Evolutionary conservation across 768 basidiomycete genomes (phyloP), one percentile per base, ranked within the genome.

Genomic region (Boletus rufocinnamomeus): DNA sequence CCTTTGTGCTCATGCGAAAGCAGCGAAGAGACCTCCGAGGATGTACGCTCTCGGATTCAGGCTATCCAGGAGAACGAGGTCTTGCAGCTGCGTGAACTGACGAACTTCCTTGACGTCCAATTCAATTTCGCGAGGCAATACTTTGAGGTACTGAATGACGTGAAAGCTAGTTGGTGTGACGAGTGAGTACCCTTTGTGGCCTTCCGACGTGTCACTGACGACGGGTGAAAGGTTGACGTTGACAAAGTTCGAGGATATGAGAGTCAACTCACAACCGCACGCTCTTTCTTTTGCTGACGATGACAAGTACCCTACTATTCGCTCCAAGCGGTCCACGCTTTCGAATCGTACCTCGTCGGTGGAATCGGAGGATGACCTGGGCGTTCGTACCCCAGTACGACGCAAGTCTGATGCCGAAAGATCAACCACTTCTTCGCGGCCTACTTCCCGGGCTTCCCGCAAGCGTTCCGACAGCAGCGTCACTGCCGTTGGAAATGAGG

Each of bases 1-100:
- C 16, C 49, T 40, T 62, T 32, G 54, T 55, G 56, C 56, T 63
- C 25, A 65, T 14, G 17, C 62, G 4, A 55, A 48, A 51, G 10
- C 63, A 95, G 94, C 64, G 93, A 96, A 56, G 93, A 97, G 73
- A 87, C 88, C 0, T 82, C 85, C 10, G 89, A 94, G 68, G 92
- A 95, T 61, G 83, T 95, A 1, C 88, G 85, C n/a, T 80, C 80
- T 3, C 84, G 89, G 38, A 92, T 95, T 81, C 82, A 84, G 50
- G 80, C 79, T 0, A 88, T 97, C 49, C 90, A 93, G 67, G 87
- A 92, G 61, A 85, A 87, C 52, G 93, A 96, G 67, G 77, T 83
- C 28, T 74, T 78, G 30, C 89, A 93, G 63, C 76, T 90, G 6
- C 83, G 82, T 35, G 91, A 89, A 41, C 77, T 97, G 34, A 83